phyloP scores from a whole-genome alignment of 2,329 filamentous ascomycete genomes.

The Claviceps purpurea region DNA sequence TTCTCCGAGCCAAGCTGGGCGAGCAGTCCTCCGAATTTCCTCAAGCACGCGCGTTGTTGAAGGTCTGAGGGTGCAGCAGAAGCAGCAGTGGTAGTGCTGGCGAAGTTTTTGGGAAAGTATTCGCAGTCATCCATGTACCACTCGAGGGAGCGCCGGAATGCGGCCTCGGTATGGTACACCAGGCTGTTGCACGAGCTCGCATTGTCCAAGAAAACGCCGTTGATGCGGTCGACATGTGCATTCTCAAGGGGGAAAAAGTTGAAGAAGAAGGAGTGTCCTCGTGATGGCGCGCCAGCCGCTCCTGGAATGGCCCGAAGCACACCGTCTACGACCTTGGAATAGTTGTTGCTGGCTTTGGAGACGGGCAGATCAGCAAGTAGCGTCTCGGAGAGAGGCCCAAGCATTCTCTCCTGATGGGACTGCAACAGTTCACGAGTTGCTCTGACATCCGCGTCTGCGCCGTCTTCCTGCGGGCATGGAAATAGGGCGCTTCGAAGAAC shows the following conservation, averaged over 20 bases:
- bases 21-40: background rate
- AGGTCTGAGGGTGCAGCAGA: too few species aligned
- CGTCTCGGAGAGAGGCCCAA: background rate
- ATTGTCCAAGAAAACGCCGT: background rate
- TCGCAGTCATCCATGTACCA: background rate
- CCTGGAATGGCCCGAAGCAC: background rate
- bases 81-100: background rate
- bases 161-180: background rate
- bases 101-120: background rate
- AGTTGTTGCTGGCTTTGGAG: background rate
- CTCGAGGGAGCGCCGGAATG: background rate
- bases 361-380: background rate
- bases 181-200: background rate
- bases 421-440: background rate
- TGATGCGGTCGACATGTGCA: background rate
- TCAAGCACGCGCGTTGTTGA: background rate
- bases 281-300: background rate
- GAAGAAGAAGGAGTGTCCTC: background rate
- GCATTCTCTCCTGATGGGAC: background rate
- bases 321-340: background rate
- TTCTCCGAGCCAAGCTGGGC: background rate
- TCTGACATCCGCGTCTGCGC: background rate
- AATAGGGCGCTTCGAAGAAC: background rate
- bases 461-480: background rate
- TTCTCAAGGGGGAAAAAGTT: background rate